A percentile compares a stretch with the other conserved stretches of the same genome.
These are phyloP conservation scores for Bassia scoparia DNA, from an alignment of 148 eudicot genomes.

Conservation along the genomic window DNA sequence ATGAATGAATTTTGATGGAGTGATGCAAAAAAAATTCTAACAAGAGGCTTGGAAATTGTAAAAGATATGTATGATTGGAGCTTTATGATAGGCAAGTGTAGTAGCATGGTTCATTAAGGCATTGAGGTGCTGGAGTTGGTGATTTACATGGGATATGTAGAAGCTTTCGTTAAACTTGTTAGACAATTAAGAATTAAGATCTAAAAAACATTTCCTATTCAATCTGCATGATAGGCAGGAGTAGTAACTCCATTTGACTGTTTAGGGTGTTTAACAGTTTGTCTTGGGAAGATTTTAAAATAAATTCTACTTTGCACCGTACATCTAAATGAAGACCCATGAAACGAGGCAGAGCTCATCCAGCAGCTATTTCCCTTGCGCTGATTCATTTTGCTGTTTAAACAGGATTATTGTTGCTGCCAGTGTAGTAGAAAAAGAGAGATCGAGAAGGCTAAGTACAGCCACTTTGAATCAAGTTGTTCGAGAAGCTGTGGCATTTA, in stretches of 20 bases:
- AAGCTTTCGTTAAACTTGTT: background rate
- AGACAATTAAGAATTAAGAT: too few species aligned
- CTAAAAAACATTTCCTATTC: too few species aligned
- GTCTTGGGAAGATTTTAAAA: background rate
- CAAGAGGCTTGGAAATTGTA: too few species aligned
- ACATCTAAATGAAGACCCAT: background rate
- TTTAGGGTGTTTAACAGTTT: background rate
- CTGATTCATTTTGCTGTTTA: conserved; percentile 17
- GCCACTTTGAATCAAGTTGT: conserved; percentile 85
- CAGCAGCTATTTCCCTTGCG: conserved; percentile 2
- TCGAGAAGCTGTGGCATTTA: conserved; percentile 85
- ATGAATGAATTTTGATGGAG: too few species aligned
- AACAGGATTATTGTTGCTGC: conserved; percentile 90
- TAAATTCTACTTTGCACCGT: background rate
- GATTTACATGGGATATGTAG: background rate
- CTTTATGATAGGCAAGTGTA: background rate
- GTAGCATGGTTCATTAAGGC: background rate
- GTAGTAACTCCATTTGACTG: too few species aligned
- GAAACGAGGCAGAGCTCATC: background rate
- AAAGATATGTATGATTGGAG: too few species aligned
- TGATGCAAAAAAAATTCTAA: too few species aligned
- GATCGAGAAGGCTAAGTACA: conserved; percentile 81
- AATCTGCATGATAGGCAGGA: too few species aligned
- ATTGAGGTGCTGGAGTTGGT: background rate
- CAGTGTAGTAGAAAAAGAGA: conserved; percentile 76